Base-by-base conservation (phyloP, 2,329 filamentous ascomycete genomes). In the Exophiala xenobiotica region DNA sequence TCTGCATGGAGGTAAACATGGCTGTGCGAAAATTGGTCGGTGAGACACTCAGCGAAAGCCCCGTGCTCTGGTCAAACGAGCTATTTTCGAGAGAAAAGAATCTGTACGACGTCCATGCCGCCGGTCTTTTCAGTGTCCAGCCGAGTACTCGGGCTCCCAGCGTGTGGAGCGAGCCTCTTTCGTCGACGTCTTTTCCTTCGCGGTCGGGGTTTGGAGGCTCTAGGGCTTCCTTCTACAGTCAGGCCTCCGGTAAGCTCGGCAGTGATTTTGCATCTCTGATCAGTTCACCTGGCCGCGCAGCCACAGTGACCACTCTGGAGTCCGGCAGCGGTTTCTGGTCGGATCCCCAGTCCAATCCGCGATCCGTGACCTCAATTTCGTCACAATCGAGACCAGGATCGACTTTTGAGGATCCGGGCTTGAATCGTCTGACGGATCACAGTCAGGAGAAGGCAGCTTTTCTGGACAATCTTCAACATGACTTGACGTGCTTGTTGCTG, bases 1-100 rank as follows among this genome's bases (percentile, higher is more conserved):
- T 99, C 68, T 93, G 87, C 65, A 87, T 90, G 59, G 93, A 97
- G 67, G 81, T 97, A 22, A 87, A 92, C 62, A 87, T 83, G 56
- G 95, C 90, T 64, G 86, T 96, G 58, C 86, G 83, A 60, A 90
- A 90, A 65, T 76, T 97, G 6, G 86, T 95, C 23, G 90, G 89
- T 22, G 88, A 95, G 53, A 90, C 83, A 39, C 84, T 95, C 56
- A 77, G 87, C 54, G 88, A 95, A 29, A 88, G 88, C 0, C 90
- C 92, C 0, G 88, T 95, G 0, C 74, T 97, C 2, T 96, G 90
- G 90, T 90, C 90, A 0, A 96, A 90, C 64, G 87, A 95, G 51
- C 77, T 99, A 0, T 97, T 89, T 66, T 81, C 85, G 52, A 81
- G 87, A 18, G 91, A 96, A 56, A 68, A 70, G 38, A 63, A 63